Conservation (phyloP, 2,329 filamentous ascomycete genomes). For the Pseudogymnoascus sp. region DNA sequence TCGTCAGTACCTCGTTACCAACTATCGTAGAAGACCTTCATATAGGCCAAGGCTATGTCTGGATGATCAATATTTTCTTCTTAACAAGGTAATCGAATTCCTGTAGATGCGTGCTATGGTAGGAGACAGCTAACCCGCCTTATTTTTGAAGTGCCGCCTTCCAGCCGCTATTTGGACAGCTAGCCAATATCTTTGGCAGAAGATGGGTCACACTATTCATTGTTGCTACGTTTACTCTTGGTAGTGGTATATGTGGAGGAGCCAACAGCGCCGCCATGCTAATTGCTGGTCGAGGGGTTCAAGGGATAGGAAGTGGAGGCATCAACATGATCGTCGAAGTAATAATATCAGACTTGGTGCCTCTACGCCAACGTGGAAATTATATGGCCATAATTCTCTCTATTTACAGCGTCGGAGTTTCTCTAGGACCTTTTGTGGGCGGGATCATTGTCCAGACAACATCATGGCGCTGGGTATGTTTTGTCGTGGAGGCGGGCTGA, state of each 20-base stretch:
- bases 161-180: conserved; percentile 44
- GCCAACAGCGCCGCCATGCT: conserved; percentile 39
- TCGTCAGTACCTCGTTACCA: conserved; percentile 17
- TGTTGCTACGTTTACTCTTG: conserved; percentile 42
- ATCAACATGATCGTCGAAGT: conserved; percentile 40
- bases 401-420: conserved; percentile 36
- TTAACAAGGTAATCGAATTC: conserved; percentile 13
- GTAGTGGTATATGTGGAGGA: conserved; percentile 45
- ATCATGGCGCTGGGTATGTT: conserved; percentile 40
- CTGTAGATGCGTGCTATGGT: background rate
- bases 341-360: conserved; percentile 44
- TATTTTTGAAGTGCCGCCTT: conserved; percentile 31
- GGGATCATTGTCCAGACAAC: conserved; percentile 35
- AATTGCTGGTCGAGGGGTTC: conserved; percentile 47
- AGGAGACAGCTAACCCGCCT: background rate
- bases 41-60: conserved; percentile 13
- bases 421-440: conserved; percentile 34
- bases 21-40: conserved; percentile 16
- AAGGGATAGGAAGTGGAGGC: conserved; percentile 45
- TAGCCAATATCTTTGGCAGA: conserved; percentile 47
- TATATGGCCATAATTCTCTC: conserved; percentile 34
- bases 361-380: conserved; percentile 39
- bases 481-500: background rate
- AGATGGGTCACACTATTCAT: conserved; percentile 35
- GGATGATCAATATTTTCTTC: conserved; percentile 16